Evolutionary conservation across 768 basidiomycete species (phyloP).

Genomic region (Leccinum uliginosum): DNA sequence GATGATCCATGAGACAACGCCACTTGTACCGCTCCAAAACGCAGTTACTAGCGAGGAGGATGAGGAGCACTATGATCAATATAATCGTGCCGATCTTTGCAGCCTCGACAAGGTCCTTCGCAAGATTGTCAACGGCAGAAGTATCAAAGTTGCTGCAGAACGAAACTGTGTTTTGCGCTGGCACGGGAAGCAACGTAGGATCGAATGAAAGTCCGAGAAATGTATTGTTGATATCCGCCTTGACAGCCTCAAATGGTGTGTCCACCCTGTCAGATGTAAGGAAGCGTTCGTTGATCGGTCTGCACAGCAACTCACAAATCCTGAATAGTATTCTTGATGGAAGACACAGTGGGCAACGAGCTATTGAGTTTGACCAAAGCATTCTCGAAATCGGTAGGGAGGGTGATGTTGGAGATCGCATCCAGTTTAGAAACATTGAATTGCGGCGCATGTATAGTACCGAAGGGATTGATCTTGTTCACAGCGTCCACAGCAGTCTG

Average conservation of each 20-base stretch:
- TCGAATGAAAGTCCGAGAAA: slow-evolving; percentile 71
- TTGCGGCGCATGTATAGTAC: slow-evolving; percentile 62
- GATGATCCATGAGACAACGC: slow-evolving; percentile 60
- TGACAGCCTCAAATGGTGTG: slow-evolving; percentile 83
- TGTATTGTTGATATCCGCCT: slow-evolving; percentile 85
- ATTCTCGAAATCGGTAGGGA: slow-evolving; percentile 74
- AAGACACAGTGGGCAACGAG: slow-evolving; percentile 72
- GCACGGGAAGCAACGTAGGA: slow-evolving; percentile 71
- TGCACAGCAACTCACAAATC: slow-evolving; percentile 50
- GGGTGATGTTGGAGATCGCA: slow-evolving; percentile 69
- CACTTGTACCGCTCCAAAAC: slow-evolving; percentile 88
- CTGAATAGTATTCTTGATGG: slow-evolving; percentile 66
- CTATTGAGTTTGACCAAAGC: slow-evolving; percentile 72
- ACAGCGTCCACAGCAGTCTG: slow-evolving; percentile 57
- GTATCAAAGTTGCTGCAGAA: slow-evolving; percentile 82
- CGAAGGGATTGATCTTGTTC: slow-evolving; percentile 75
- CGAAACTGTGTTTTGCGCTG: slow-evolving; percentile 57
- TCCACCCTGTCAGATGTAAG: slow-evolving; percentile 50
- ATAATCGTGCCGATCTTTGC: slow-evolving; percentile 77
- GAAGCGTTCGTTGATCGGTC: background rate
- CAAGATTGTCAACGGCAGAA: slow-evolving; percentile 82
- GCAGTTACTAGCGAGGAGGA: slow-evolving; percentile 71
- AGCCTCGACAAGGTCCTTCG: slow-evolving; percentile 70
- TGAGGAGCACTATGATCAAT: slow-evolving; percentile 63
- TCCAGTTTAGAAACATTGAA: slow-evolving; percentile 73